phyloP scores from a whole-genome alignment of 805 yeast genomes.

The Pichia rugopelliculosa region DNA sequence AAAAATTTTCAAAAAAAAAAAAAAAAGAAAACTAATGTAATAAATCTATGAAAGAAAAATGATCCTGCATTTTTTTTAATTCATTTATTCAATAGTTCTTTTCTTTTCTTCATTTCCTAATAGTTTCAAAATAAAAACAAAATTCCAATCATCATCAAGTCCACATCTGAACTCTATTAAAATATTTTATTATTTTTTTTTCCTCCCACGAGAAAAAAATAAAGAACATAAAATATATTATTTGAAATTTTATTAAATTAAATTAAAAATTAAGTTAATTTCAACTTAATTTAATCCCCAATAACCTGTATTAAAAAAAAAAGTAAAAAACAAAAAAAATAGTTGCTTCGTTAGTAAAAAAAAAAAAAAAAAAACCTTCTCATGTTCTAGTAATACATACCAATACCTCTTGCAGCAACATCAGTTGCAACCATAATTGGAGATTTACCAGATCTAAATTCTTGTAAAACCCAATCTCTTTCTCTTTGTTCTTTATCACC shows the following conservation, averaged over 20 bases:
- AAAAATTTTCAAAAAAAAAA: too few relatives aligned
- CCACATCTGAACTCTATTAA: background rate
- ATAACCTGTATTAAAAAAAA: background rate
- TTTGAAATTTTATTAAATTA: background rate
- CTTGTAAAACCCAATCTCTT: constrained; percentile 96
- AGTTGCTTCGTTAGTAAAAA: constrained; percentile 13
- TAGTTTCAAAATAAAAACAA: background rate
- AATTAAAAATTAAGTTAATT: too few relatives aligned
- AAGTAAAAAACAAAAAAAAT: background rate
- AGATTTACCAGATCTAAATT: constrained; percentile 86
- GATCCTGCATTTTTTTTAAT: background rate
- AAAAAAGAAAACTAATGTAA: too few relatives aligned
- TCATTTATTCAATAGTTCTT: too few relatives aligned
- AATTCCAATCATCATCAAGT: background rate
- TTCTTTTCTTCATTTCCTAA: background rate
- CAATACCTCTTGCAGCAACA: constrained; percentile 99
- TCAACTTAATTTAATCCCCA: too few relatives aligned
- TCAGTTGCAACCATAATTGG: constrained; percentile 99
- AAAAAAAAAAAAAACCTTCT: constrained; percentile 9
- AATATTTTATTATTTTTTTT: too few relatives aligned
- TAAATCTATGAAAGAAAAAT: too few relatives aligned
- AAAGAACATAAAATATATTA: too few relatives aligned
- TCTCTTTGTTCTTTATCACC: constrained; percentile 98
- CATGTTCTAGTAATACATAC: constrained; percentile 57
- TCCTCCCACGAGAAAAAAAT: background rate